A percentile compares a stretch with the other conserved stretches of the same genome.
phyloP scores from a whole-genome alignment of 1,139 yeast species.

The Yamadazyma oceani region DNA sequence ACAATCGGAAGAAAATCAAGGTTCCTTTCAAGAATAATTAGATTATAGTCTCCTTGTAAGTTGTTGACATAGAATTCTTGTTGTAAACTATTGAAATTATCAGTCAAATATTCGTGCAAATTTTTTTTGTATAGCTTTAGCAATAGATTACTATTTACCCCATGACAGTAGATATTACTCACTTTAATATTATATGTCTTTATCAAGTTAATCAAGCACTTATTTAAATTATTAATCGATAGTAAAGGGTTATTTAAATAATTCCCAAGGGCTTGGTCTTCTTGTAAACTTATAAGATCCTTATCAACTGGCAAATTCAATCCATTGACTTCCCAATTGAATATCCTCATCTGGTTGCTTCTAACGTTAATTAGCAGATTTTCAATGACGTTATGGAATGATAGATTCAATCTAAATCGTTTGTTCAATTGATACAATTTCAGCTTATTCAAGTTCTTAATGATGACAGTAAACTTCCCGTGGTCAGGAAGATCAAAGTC shows the following conservation, averaged over 20 bases:
- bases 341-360: conserved; percentile 21
- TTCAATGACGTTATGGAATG: conserved; percentile 21
- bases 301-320: conserved; percentile 23
- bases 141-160: conserved; percentile 37
- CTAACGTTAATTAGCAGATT: conserved; percentile 12
- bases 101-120: conserved; percentile 30
- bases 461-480: conserved; percentile 25
- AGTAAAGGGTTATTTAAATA: conserved; percentile 40
- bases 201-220: conserved; percentile 26
- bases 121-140: conserved; percentile 25
- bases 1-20: conserved; percentile 72
- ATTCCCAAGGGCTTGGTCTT: conserved; percentile 23
- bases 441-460: conserved; percentile 31
- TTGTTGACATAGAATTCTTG: conserved; percentile 36
- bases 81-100: conserved; percentile 32
- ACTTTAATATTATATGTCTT: conserved; percentile 27
- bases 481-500: conserved; percentile 12
- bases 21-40: conserved; percentile 77
- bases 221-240: conserved; percentile 29
- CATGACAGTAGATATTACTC: conserved; percentile 41
- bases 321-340: conserved; percentile 36
- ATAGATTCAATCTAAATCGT: conserved; percentile 20
- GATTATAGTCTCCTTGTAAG: conserved; percentile 50
- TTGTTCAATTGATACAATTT: conserved; percentile 30
- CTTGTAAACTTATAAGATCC: conserved; percentile 20